A percentile compares a stretch with the other conserved stretches of the same genome.
Conservation (phyloP, 192 early-diverging fungal species). For the Phlyctochytrium arcticum region DNA sequence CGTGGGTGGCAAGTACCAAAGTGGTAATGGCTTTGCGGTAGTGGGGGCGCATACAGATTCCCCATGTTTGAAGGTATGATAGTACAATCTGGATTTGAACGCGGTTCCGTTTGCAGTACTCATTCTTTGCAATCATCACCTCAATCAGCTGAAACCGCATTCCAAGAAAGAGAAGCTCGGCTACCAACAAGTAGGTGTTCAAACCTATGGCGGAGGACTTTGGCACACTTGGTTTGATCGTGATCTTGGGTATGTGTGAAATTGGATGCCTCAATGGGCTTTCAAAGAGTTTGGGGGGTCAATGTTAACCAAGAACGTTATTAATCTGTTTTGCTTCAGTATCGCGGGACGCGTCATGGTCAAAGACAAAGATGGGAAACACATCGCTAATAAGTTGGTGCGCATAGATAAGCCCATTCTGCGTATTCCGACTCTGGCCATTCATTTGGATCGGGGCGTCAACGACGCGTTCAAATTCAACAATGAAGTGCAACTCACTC, state of each 20-base stretch:
- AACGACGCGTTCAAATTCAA: conserved; percentile 86
- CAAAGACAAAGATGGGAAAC: conserved; percentile 61
- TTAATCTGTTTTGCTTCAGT: conserved; percentile 23
- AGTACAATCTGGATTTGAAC: background rate
- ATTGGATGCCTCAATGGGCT: background rate
- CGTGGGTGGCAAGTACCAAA: conserved; percentile 66
- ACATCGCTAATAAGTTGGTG: conserved; percentile 69
- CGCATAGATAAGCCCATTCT: conserved; percentile 80
- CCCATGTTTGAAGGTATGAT: conserved; percentile 83
- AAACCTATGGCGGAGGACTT: conserved; percentile 89
- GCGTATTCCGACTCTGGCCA: conserved; percentile 93
- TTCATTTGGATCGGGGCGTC: conserved; percentile 86
- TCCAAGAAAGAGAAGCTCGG: conserved; percentile 85
- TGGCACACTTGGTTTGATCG: conserved; percentile 99
- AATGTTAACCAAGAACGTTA: too few relatives aligned
- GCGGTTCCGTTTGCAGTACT: background rate
- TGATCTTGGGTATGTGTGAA: conserved; percentile 64
- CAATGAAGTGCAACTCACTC: conserved; percentile 89
- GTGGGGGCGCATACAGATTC: conserved; percentile 97
- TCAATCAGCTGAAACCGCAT: conserved; percentile 93
- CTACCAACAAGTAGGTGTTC: conserved; percentile 80
- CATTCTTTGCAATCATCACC: conserved; percentile 9
- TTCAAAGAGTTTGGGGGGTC: too few relatives aligned
- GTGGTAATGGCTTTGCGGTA: conserved; percentile 77
- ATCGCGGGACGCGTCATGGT: conserved; percentile 93